Evolutionary conservation across 2,329 filamentous ascomycete species (phyloP).

Genomic region (Pezicula carpinea): DNA sequence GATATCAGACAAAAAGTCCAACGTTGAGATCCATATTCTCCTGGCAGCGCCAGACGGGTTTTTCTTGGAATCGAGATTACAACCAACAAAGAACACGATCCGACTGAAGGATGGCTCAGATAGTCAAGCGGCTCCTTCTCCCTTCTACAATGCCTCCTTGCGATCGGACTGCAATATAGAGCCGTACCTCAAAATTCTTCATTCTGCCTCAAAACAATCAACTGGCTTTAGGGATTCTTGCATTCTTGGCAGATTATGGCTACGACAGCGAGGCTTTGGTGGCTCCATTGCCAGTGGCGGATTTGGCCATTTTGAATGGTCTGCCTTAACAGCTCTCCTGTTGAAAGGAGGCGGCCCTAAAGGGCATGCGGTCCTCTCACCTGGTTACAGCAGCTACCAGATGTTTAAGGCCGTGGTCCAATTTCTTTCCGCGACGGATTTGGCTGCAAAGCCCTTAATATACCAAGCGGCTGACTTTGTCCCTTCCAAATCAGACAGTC

Average conservation of each 20-base stretch:
- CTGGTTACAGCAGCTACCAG: constrained; percentile 83
- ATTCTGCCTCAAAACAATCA: constrained; percentile 58
- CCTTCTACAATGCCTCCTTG: constrained; percentile 85
- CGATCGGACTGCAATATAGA: constrained; percentile 72
- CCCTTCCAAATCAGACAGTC: constrained; percentile 42
- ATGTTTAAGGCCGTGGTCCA: constrained; percentile 94
- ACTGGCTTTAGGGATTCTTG: constrained; percentile 71
- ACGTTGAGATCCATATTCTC: constrained; percentile 63
- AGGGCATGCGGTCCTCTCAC: constrained; percentile 67
- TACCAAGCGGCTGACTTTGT: constrained; percentile 39
- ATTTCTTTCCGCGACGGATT: constrained; percentile 70
- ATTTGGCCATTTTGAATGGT: constrained; percentile 92
- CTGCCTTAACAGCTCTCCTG: constrained; percentile 71
- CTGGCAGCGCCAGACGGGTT: constrained; percentile 64
- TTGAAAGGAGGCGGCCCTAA: constrained; percentile 72
- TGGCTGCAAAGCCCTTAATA: constrained; percentile 61
- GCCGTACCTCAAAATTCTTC: constrained; percentile 70
- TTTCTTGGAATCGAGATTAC: constrained; percentile 69
- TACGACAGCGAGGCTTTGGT: constrained; percentile 79
- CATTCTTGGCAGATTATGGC: constrained; percentile 80
- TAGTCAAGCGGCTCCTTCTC: constrained; percentile 52
- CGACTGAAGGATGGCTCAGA: constrained; percentile 47
- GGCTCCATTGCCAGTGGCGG: constrained; percentile 69
- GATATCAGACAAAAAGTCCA: constrained; percentile 12
- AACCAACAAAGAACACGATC: constrained; percentile 65